These are phyloP conservation scores for Penicillium simplicissimum DNA, from an alignment of 495 filamentous ascomycete genomes.

Conservation along the genomic window DNA sequence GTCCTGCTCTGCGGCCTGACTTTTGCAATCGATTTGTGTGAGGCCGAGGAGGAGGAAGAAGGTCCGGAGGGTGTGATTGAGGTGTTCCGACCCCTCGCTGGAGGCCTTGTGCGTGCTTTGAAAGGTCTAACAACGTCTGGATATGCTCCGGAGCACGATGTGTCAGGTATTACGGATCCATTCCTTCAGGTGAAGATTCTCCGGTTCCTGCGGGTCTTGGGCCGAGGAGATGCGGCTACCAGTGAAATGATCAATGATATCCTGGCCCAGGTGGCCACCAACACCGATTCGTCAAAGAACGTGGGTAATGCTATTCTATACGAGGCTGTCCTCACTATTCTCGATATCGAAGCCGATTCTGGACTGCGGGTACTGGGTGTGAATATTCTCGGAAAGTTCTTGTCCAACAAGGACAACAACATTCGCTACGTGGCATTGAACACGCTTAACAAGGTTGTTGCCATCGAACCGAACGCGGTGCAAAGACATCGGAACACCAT, in stretches of 20 bases:
- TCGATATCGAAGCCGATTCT: conserved; percentile 97
- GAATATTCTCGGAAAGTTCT: conserved; percentile 97
- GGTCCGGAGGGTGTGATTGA: conserved; percentile 84
- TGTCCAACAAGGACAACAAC: conserved; percentile 97
- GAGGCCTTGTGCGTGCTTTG: conserved; percentile 79
- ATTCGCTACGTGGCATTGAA: conserved; percentile 98
- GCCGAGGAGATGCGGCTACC: conserved; percentile 80
- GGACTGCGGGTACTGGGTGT: conserved; percentile 91
- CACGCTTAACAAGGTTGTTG: conserved; percentile 96
- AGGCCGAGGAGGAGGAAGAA: conserved; percentile 86
- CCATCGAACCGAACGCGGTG: conserved; percentile 95
- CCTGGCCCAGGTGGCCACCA: conserved; percentile 94
- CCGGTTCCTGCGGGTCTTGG: conserved; percentile 78
- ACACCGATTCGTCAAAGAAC: conserved; percentile 97
- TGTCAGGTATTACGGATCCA: conserved; percentile 97
- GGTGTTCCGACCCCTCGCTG: conserved; percentile 80
- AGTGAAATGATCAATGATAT: conserved; percentile 99
- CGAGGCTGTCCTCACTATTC: conserved; percentile 94
- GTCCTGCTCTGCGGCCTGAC: conserved; percentile 92
- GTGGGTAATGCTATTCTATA: conserved; percentile 98
- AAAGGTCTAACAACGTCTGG: conserved; percentile 92
- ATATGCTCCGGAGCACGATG: conserved; percentile 97
- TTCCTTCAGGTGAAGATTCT: conserved; percentile 97
- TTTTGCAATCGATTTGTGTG: conserved; percentile 86
- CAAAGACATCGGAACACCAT: conserved; percentile 97